Percentiles rank a stretch among this genome's conserved stretches.
Evolutionary conservation across 257 asterid species (phyloP).

Genomic region (Lycium barbarum): DNA sequence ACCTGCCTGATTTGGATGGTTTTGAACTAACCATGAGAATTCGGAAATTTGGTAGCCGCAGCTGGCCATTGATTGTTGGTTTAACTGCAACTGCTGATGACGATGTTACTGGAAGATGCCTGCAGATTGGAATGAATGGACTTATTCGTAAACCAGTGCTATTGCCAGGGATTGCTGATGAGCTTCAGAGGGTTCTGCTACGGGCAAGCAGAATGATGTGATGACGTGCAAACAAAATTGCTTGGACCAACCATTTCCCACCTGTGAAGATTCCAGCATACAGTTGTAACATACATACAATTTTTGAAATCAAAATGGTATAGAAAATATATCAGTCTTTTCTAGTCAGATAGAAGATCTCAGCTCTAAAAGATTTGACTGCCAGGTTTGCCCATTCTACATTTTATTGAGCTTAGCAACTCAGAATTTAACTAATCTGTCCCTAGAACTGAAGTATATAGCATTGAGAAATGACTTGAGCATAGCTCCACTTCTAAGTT

Average conservation of each 20-base stretch:
- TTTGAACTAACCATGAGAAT: conserved; percentile 76
- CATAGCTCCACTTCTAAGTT: conserved; percentile 25
- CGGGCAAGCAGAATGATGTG: conserved; percentile 55
- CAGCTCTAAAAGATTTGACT: conserved; percentile 18
- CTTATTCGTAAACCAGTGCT: conserved; percentile 76
- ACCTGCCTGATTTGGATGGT: conserved; percentile 85
- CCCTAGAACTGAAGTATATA: background rate
- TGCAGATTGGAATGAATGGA: conserved; percentile 81
- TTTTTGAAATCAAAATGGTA: conserved; percentile 25
- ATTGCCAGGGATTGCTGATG: conserved; percentile 66
- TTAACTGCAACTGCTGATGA: conserved; percentile 67
- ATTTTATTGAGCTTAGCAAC: conserved; percentile 7
- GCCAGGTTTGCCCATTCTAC: conserved; percentile 26
- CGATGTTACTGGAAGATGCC: conserved; percentile 60
- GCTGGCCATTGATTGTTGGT: conserved; percentile 81
- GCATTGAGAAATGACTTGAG: background rate
- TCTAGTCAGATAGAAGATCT: background rate
- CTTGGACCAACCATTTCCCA: conserved; percentile 4
- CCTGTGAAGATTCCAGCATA: conserved; percentile 25
- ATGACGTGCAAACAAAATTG: conserved; percentile 29
- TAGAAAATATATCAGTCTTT: conserved; percentile 1
- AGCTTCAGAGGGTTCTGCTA: conserved; percentile 64
- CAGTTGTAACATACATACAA: conserved; percentile 24
- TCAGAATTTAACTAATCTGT: background rate
- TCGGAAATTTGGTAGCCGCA: conserved; percentile 75